Conservation (phyloP, 768 basidiomycete genomes). For the Imleria badia region DNA sequence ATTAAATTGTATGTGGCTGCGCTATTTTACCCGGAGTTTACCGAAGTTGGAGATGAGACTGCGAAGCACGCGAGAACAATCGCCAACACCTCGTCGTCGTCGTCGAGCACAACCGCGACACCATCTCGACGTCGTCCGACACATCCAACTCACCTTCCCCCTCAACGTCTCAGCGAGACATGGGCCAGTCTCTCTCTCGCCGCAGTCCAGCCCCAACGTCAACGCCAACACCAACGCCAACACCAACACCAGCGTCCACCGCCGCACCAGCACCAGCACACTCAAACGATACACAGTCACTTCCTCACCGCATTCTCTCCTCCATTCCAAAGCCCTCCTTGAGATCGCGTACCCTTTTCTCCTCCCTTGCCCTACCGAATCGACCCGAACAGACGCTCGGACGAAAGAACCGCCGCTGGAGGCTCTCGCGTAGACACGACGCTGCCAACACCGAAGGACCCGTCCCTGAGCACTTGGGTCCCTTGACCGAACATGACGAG, state of each 20-base stretch:
- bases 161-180: conserved; percentile 6
- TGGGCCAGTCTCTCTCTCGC: conserved; percentile 35
- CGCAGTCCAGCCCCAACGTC: conserved; percentile 18
- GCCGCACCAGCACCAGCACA: conserved; percentile 9
- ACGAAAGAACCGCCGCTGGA: conserved; percentile 29
- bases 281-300: conserved; percentile 6
- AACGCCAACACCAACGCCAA: conserved; percentile 7
- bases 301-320: conserved; percentile 38
- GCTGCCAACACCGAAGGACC: conserved; percentile 14
- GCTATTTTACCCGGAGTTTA: conserved; percentile 11
- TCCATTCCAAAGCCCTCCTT: conserved; percentile 28
- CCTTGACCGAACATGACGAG: conserved; percentile 27
- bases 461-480: conserved; percentile 14
- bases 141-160: not conserved
- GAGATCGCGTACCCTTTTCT: conserved; percentile 13
- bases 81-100: conserved; percentile 13
- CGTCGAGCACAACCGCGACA: conserved; percentile 15
- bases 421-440: conserved; percentile 20
- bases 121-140: conserved; percentile 3
- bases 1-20: conserved; percentile 19
- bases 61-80: conserved; percentile 28
- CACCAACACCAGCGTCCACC: not conserved
- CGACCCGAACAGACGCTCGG: conserved; percentile 28
- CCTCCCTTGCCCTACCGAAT: conserved; percentile 20
- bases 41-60: conserved; percentile 28